Conservation (phyloP, 176 grass and related monocot species). For the Oryza meyeriana region DNA sequence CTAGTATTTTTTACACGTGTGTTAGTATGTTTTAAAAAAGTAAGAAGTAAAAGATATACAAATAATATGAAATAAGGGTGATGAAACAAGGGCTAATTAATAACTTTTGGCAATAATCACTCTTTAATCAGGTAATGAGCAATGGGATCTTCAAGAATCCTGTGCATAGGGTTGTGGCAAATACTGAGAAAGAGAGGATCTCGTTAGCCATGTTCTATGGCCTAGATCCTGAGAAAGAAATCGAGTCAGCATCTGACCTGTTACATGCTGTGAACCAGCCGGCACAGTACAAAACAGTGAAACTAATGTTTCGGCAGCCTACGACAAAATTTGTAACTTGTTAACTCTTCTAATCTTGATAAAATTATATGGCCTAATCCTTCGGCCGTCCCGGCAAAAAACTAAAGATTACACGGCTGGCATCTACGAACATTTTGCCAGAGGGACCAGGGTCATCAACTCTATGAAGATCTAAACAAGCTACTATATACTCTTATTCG, state of each 20-base stretch:
- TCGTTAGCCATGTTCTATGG: constrained; percentile 53
- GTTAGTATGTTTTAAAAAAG: no score
- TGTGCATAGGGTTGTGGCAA: constrained; percentile 48
- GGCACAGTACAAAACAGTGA: constrained; percentile 30
- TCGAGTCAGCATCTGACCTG: constrained; percentile 37
- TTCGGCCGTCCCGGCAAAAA: no score
- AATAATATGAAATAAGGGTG: no score
- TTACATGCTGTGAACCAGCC: constrained; percentile 11
- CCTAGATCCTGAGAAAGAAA: constrained; percentile 23
- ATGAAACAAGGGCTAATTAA: no score
- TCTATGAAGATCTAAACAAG: constrained; percentile 23
- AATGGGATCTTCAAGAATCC: constrained; percentile 53
- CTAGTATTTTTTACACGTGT: no score
- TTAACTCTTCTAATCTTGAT: no score
- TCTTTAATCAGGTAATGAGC: constrained; percentile 38
- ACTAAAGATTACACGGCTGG: constrained; percentile 29
- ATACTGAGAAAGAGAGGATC: constrained; percentile 31
- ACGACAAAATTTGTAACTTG: no score
- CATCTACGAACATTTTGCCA: constrained; percentile 22
- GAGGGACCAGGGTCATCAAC: constrained; percentile 34
- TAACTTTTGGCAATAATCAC: no score
- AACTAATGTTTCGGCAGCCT: no score
- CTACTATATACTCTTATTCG: no score
- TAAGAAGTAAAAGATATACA: no score
- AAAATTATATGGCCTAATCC: no score